Base-by-base conservation (phyloP, 2,329 filamentous ascomycete genomes). In the Trichoderma sp. region DNA sequence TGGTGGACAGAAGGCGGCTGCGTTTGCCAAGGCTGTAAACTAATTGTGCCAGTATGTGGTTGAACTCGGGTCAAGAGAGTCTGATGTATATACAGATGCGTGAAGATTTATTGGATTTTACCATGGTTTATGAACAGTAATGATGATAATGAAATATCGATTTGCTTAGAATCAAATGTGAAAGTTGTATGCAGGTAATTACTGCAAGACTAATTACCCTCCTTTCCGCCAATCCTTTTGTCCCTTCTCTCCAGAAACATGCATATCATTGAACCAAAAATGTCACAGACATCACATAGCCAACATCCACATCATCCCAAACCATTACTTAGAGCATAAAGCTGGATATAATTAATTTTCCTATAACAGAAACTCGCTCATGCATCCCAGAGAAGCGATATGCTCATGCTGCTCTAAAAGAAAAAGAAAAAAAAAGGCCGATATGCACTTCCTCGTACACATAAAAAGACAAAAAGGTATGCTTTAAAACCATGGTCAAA, bases 1-100 rank as follows among this genome's bases (percentile, higher is more conserved):
- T 19, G 66, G 66, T 1, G 58, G 66, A 43, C 66, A 68, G 19
- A 68, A 68, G 49, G 66, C 57, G 4, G 37, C 63, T 35, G 63
- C 53, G 3, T 66, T 66, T 66, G 63, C 63, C 3, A 55, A 55
- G 5, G 63, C 63, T 0, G 53, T 58, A 6, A 58, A 66, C 29
- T 66, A 49, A 16, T 43, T 40, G 37, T 5, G 27, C 49, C 14
- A 16, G 2, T 16, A 24, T 14, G 31, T 13, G 14, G 16, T 27
- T 62, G 31, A 19, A 13, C 43, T 35, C 43, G 24, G 6, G 37
- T 1, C 3, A 19, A 21, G 5, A 4, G 37, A 19, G 5, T 4
- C 10, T 49, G n/a, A 3, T 24, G n/a, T 5, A 49, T 49, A 49
- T 47, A 40, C 1, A 47, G 4, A 40, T n/a, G 4, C 19, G 35